Conservation (phyloP, 164 flowering plant species). For the Sedum album region DNA sequence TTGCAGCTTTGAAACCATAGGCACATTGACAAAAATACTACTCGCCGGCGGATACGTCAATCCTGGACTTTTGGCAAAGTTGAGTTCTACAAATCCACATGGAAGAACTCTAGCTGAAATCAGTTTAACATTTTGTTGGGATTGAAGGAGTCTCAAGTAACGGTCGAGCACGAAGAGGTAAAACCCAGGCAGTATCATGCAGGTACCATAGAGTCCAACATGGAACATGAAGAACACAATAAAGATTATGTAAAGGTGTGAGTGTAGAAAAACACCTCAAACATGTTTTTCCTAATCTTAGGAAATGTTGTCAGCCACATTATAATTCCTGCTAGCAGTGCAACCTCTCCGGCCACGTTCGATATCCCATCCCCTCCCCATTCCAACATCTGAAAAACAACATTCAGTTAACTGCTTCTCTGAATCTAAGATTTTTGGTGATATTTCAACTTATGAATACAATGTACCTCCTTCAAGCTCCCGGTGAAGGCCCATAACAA, state of each 20-base stretch:
- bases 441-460: neutral
- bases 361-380: conserved; percentile 46
- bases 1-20: conserved; percentile 46
- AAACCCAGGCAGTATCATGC: conserved; percentile 68
- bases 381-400: conserved; percentile 40
- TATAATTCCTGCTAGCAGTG: conserved; percentile 40
- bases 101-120: conserved; percentile 58
- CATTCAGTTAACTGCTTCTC: neutral
- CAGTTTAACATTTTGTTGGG: conserved; percentile 37
- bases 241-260: conserved; percentile 70
- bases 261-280: conserved; percentile 78
- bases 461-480: conserved; percentile 29
- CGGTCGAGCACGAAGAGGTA: conserved; percentile 83
- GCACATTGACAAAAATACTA: conserved; percentile 41
- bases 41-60: conserved; percentile 51
- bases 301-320: conserved; percentile 65
- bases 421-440: neutral
- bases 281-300: conserved; percentile 43
- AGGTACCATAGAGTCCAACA: conserved; percentile 42
- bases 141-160: conserved; percentile 64
- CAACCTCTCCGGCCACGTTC: conserved; percentile 67
- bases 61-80: conserved; percentile 56
- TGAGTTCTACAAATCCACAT: conserved; percentile 61
- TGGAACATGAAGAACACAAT: conserved; percentile 65
- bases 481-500: conserved; percentile 39